Evolutionary conservation across 75 land plant genomes (phyloP).

Genomic region (Selaginella tamariscina): DNA sequence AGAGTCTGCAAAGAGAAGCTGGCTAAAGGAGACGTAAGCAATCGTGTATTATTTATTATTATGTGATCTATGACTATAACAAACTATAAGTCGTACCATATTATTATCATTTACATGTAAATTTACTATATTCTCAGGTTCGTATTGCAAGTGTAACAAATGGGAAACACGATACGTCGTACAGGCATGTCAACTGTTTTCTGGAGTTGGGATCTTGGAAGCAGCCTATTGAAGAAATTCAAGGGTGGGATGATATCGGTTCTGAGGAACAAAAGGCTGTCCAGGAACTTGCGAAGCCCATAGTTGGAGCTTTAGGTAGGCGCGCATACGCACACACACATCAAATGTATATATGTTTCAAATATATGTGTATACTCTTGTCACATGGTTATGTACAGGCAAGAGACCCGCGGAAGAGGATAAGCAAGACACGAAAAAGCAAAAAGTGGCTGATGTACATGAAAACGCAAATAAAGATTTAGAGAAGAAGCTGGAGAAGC

Average conservation of each 20-base stretch:
- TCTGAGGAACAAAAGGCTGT: conserved; percentile 43
- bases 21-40: conserved; percentile 66
- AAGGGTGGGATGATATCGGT: conserved; percentile 67
- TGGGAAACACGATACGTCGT: conserved; percentile 40
- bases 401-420: conserved; percentile 15
- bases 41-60: background rate
- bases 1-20: conserved; percentile 63
- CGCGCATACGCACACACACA: background rate
- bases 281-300: conserved; percentile 24
- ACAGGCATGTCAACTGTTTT: conserved; percentile 86
- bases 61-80: background rate
- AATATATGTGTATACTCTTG: background rate
- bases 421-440: conserved; percentile 14
- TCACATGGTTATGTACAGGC: background rate
- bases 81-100: too few species aligned
- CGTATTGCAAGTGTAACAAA: conserved; percentile 50
- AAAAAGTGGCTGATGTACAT: conserved; percentile 15
- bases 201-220: conserved; percentile 42
- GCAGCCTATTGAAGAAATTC: conserved; percentile 39
- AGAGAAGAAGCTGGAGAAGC: conserved; percentile 52
- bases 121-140: conserved; percentile 30
- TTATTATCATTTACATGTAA: conserved; percentile 1
- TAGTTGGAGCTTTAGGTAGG: conserved; percentile 3
- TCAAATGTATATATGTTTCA: background rate
- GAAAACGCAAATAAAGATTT: conserved; percentile 21